Conservation (phyloP, 2,329 filamentous ascomycete species). For the Sclerotinia sclerotiorum region DNA sequence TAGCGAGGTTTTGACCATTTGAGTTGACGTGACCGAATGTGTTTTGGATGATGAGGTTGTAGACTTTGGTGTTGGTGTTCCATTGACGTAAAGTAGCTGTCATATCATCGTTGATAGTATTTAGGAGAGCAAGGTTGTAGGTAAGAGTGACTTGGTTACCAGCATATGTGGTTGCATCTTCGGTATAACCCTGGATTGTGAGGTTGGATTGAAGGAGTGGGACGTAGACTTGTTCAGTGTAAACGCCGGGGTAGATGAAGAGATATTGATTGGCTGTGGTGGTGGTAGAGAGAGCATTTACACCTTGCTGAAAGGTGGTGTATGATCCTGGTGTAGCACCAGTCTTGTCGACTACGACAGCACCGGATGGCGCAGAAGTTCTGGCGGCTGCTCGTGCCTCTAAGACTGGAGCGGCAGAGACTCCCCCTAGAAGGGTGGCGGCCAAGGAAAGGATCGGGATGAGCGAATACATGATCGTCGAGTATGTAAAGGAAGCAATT, state of each 20-base stretch:
- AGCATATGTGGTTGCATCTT: slow-evolving; percentile 47
- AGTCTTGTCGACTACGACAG: slow-evolving; percentile 47
- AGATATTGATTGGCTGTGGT: slow-evolving; percentile 50
- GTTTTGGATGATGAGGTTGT: slow-evolving; percentile 55
- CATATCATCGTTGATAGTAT: slow-evolving; percentile 46
- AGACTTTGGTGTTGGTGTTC: slow-evolving; percentile 53
- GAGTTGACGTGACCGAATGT: slow-evolving; percentile 31
- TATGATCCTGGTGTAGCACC: slow-evolving; percentile 39
- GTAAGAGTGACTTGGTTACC: slow-evolving; percentile 51
- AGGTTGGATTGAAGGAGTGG: slow-evolving; percentile 48
- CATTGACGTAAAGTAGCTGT: slow-evolving; percentile 37
- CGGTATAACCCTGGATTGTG: slow-evolving; percentile 55
- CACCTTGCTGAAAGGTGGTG: slow-evolving; percentile 29
- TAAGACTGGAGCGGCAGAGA: slow-evolving; percentile 11
- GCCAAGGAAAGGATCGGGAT: slow-evolving; percentile 7
- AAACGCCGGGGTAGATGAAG: slow-evolving; percentile 57
- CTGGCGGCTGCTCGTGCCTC: slow-evolving; percentile 30
- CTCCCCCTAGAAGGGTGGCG: slow-evolving; percentile 1
- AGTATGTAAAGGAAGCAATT: neutral
- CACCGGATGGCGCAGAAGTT: slow-evolving; percentile 47
- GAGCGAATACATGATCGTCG: slow-evolving; percentile 8
- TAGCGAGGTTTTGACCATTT: slow-evolving; percentile 53
- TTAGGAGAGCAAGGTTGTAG: slow-evolving; percentile 44
- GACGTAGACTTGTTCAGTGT: slow-evolving; percentile 58
- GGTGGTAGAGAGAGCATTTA: slow-evolving; percentile 45